phyloP scores from a whole-genome alignment of 2,329 filamentous ascomycete species.

The Elsinoe fawcettii region DNA sequence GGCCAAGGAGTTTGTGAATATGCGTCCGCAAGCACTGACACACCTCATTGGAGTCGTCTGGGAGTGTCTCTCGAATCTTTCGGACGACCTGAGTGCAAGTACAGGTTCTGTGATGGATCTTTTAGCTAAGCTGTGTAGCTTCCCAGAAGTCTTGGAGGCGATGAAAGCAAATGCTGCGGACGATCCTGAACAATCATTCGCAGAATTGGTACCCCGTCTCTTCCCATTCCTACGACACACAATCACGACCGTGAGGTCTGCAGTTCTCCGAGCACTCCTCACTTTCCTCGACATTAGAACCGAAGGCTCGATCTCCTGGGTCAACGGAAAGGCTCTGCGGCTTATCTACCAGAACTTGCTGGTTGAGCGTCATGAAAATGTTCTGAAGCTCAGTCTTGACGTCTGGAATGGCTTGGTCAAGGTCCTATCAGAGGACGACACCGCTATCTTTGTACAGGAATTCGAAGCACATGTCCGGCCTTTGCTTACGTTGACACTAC shows the following conservation, averaged over 20 bases:
- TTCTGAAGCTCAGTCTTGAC: slow-evolving; percentile 73
- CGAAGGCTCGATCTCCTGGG: slow-evolving; percentile 76
- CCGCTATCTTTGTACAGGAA: slow-evolving; percentile 60
- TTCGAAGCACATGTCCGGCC: slow-evolving; percentile 68
- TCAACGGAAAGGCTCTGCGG: slow-evolving; percentile 79
- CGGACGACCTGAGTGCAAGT: slow-evolving; percentile 92
- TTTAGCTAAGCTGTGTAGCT: slow-evolving; percentile 88
- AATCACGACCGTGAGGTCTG: slow-evolving; percentile 88
- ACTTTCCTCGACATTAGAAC: slow-evolving; percentile 87
- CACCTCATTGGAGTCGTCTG: slow-evolving; percentile 89
- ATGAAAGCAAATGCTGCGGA: slow-evolving; percentile 85
- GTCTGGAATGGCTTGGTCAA: slow-evolving; percentile 76
- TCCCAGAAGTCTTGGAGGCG: slow-evolving; percentile 81
- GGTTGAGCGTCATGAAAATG: slow-evolving; percentile 80
- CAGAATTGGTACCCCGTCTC: slow-evolving; percentile 80
- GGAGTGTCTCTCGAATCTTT: slow-evolving; percentile 94
- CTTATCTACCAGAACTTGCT: slow-evolving; percentile 92
- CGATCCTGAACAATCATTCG: slow-evolving; percentile 83
- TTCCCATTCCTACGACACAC: slow-evolving; percentile 96
- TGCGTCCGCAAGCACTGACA: slow-evolving; percentile 70
- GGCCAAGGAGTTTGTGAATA: slow-evolving; percentile 83
- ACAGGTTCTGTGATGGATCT: slow-evolving; percentile 99
- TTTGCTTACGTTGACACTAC: slow-evolving; percentile 76
- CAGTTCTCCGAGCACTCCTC: slow-evolving; percentile 82
- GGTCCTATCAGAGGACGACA: slow-evolving; percentile 53